phyloP scores from a whole-genome alignment of 148 eudicot species.

The Chenopodium formosanum region DNA sequence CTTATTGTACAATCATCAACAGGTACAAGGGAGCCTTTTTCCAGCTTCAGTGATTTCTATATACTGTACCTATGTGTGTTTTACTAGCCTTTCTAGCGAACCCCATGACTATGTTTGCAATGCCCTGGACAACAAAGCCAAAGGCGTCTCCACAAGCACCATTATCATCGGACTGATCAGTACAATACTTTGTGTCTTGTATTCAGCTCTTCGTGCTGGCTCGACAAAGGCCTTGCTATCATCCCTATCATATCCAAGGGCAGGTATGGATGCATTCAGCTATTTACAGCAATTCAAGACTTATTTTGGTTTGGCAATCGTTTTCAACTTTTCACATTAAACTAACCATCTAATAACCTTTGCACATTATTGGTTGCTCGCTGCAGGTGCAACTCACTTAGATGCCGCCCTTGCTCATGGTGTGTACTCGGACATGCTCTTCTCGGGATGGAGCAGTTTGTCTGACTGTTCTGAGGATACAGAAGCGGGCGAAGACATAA shows the following conservation, averaged over 20 bases:
- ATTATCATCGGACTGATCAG: slow-evolving; percentile 94
- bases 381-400: too few species aligned
- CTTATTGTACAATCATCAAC: slow-evolving; percentile 27
- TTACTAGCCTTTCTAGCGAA: slow-evolving; percentile 81
- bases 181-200: slow-evolving; percentile 84
- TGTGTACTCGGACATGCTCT: too few species aligned
- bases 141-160: slow-evolving; percentile 65
- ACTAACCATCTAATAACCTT: too few species aligned
- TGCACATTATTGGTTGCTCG: too few species aligned
- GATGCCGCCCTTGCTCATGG: too few species aligned
- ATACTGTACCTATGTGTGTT: slow-evolving; percentile 92
- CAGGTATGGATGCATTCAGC: slow-evolving; percentile 42
- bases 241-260: slow-evolving; percentile 90
- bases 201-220: slow-evolving; percentile 99
- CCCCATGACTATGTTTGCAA: slow-evolving; percentile 90
- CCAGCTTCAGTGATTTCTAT: slow-evolving; percentile 95
- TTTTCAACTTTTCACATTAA: too few species aligned
- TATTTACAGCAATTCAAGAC: background rate
- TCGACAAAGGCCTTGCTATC: slow-evolving; percentile 87
- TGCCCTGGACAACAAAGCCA: slow-evolving; percentile 63
- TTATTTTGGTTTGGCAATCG: background rate
- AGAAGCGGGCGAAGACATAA: slow-evolving; percentile 51
- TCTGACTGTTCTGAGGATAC: slow-evolving; percentile 46
- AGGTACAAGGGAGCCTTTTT: slow-evolving; percentile 97
- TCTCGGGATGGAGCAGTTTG: too few species aligned